Percentiles rank a stretch among this genome's conserved stretches.
Conservation (phyloP, 2,329 filamentous ascomycete genomes). For the Fonsecaea multimorphosa region DNA sequence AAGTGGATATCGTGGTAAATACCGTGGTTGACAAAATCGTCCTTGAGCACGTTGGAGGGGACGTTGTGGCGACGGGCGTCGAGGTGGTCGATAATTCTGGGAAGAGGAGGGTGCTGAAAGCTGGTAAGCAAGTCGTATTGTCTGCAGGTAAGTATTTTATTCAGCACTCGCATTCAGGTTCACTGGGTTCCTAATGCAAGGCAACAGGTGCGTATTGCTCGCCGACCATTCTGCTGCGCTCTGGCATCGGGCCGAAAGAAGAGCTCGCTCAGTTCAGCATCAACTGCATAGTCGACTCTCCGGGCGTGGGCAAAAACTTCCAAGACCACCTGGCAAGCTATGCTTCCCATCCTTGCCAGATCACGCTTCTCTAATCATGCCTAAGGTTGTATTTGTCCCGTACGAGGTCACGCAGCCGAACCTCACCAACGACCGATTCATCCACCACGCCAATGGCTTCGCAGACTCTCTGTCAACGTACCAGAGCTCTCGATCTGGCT, state of each 20-base stretch:
- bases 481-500: conserved; percentile 63
- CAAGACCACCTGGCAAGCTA: conserved; percentile 52
- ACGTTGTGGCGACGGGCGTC: conserved; percentile 45
- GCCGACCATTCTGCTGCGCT: conserved; percentile 60
- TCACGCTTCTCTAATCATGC: conserved; percentile 59
- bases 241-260: conserved; percentile 57
- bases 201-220: conserved; percentile 54
- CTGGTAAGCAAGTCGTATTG: conserved; percentile 52
- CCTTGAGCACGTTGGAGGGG: conserved; percentile 2
- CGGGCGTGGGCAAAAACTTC: conserved; percentile 60
- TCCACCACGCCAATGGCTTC: conserved; percentile 61
- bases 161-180: background rate
- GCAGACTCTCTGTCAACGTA: conserved; percentile 59
- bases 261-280: conserved; percentile 54
- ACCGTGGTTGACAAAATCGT: conserved; percentile 60
- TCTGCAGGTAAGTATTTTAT: conserved; percentile 27
- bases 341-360: conserved; percentile 33
- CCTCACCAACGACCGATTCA: conserved; percentile 61
- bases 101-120: conserved; percentile 45
- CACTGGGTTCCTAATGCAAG: background rate
- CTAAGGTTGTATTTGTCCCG: conserved; percentile 59
- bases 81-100: conserved; percentile 51
- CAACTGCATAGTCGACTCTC: conserved; percentile 51
- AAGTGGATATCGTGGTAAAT: conserved; percentile 26
- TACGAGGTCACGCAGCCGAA: conserved; percentile 62